These are phyloP conservation scores for Sporothrix dimorphospora DNA, from an alignment of 2,329 filamentous ascomycete genomes.

Conservation along the genomic window DNA sequence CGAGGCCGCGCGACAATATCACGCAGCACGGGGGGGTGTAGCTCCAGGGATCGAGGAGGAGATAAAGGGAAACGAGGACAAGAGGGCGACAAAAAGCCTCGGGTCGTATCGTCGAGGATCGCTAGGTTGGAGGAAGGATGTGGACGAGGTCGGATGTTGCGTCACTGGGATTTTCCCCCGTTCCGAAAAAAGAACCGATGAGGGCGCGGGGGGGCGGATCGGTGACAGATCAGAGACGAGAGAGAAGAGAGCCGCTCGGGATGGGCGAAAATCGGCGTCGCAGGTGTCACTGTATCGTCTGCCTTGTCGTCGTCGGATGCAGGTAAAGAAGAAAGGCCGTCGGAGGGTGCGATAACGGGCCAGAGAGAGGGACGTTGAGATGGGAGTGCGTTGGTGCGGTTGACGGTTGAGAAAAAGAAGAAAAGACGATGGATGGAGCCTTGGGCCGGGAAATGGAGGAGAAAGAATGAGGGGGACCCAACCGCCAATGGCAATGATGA, in stretches of 20 bases:
- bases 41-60: neutral
- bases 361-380: neutral
- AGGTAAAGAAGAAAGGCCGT: neutral
- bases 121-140: no score
- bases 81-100: neutral
- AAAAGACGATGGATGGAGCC: neutral
- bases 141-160: neutral
- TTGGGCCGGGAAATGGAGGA: constrained; percentile 22
- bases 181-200: constrained; percentile 13
- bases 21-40: constrained; percentile 4
- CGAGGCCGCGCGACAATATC: neutral
- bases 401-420: constrained; percentile 4
- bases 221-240: constrained; percentile 6
- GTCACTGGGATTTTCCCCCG: neutral
- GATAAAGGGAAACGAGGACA: neutral
- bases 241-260: neutral
- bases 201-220: neutral
- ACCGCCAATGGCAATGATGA: neutral
- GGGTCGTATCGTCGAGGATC: neutral
- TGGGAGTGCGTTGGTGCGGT: neutral
- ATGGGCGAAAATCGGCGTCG: constrained; percentile 3
- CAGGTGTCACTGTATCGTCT: neutral
- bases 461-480: neutral
- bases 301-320: neutral
- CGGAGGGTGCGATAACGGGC: neutral